Base-by-base conservation (phyloP, 2,329 filamentous ascomycete genomes). In the Zasmidium angulare region DNA sequence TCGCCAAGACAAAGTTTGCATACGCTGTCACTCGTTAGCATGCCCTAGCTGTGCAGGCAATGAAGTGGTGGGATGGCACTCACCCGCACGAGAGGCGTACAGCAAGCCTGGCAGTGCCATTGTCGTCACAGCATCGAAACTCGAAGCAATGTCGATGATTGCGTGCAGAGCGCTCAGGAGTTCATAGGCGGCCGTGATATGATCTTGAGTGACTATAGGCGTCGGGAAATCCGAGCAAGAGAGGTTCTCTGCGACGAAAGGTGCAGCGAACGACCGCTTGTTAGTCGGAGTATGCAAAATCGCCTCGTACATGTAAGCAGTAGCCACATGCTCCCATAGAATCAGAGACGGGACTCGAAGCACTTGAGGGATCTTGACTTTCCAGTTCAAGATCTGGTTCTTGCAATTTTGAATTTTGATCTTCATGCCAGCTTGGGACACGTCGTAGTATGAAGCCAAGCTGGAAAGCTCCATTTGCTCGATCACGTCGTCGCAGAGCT, bases 221-320 rank as follows among this genome's bases (percentile, higher is more conserved):
- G 59, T 51, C 9, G 69, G 69, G 36, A 70, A 67, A 50, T 72
- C 71, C 2, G 64, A 65, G 24, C 67, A 55, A 11, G 67, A 65
- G 9, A 73, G 59, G 4, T 63, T 68, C 24, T 70, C 68, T 2
- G 69, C 59, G 14, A 72, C 29, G 54, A 65, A 72, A 10, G 71
- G 71, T 14, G 69, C 71, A 2, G 69, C 60, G 49, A 72, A 73
- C 17, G 61, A 66, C 1, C 60, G 50, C 50, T 69, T 68, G 54
- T 73, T 73, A 0, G 68, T 70, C 11, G 61, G 7, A 3, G 71
- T 73, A 46, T 72, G 68, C 2, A 73, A 56, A 9, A 70, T 62
- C 11, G 64, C 43, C 51, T 72, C 71, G 56, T 73, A 65, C 31
- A 72, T 64, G 46, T 69, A 62, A 2, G 68, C 55, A 17, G 66